Conservation (phyloP, 2,329 filamentous ascomycete genomes). For the Pseudogymnoascus sp. region DNA sequence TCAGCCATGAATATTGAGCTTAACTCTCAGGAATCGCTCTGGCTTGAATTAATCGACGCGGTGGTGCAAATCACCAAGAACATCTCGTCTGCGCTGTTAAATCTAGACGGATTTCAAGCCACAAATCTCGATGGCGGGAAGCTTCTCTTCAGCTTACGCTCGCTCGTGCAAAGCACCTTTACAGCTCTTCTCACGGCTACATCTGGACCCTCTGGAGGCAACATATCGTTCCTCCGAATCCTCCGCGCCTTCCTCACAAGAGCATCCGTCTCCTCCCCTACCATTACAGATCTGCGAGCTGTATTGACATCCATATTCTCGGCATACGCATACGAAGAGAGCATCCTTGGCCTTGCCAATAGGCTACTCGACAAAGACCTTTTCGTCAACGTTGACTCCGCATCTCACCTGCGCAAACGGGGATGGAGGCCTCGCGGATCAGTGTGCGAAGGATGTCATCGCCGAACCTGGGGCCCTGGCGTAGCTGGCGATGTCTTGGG, state of each 20-base stretch:
- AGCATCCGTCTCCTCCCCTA: conserved; percentile 73
- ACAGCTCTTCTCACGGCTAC: conserved; percentile 75
- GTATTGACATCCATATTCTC: conserved; percentile 87
- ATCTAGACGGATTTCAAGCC: conserved; percentile 21
- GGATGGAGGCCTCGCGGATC: conserved; percentile 87
- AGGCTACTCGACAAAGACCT: conserved; percentile 80
- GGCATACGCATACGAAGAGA: conserved; percentile 91
- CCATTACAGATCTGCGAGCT: conserved; percentile 73
- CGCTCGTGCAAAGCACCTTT: conserved; percentile 81
- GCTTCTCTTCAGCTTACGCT: conserved; percentile 60
- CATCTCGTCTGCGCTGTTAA: conserved; percentile 47
- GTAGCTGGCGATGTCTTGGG: conserved; percentile 69
- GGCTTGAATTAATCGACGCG: conserved; percentile 52
- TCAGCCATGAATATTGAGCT: conserved; percentile 37
- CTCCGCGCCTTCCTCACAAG: conserved; percentile 80
- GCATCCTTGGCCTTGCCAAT: conserved; percentile 76
- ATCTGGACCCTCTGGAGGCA: conserved; percentile 39
- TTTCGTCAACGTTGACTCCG: conserved; percentile 72
- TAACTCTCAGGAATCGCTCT: conserved; percentile 46
- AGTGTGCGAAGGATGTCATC: conserved; percentile 77
- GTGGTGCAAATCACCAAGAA: conserved; percentile 56
- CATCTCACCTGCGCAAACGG: conserved; percentile 64
- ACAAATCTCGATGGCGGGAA: conserved; percentile 44
- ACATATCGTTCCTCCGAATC: conserved; percentile 78
- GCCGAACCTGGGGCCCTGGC: conserved; percentile 81